Conservation (phyloP, 192 early-diverging fungal genomes). For the Coemansia sp. region DNA sequence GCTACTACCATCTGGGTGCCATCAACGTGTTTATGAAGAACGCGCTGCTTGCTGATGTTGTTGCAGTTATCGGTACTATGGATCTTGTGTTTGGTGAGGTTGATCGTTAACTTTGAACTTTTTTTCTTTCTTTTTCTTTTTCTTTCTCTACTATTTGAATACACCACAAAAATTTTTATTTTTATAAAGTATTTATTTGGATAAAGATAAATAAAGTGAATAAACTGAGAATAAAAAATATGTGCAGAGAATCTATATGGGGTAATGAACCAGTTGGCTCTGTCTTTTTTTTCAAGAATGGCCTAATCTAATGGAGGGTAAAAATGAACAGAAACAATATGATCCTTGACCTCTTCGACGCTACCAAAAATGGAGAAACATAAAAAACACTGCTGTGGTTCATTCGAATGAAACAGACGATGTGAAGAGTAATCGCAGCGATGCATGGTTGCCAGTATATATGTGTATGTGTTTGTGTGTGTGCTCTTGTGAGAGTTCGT, state of each 20-base stretch:
- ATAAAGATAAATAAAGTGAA: background rate
- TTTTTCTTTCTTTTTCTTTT: background rate
- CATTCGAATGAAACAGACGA: background rate
- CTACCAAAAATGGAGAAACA: constrained; percentile 28
- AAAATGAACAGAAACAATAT: constrained; percentile 35
- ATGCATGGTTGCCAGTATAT: background rate
- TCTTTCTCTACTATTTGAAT: constrained; percentile 9
- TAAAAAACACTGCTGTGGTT: constrained; percentile 37
- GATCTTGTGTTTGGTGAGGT: constrained; percentile 99
- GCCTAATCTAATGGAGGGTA: constrained; percentile 32
- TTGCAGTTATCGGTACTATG: constrained; percentile 96
- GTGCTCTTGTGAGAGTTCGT: no score
- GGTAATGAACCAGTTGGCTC: no score
- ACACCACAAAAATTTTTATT: background rate
- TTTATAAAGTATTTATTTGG: background rate
- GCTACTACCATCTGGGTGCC: constrained; percentile 89
- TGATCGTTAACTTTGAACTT: constrained; percentile 60
- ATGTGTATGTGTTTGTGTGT: background rate
- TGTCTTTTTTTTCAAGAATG: background rate
- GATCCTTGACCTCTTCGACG: constrained; percentile 36
- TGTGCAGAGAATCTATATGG: background rate
- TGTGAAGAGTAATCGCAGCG: background rate
- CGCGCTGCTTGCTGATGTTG: constrained; percentile 92
- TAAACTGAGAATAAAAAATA: background rate
- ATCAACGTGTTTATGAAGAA: constrained; percentile 88